phyloP scores from a whole-genome alignment of 1,284 basidiomycete genomes.

The Limonomyces culmigenus region DNA sequence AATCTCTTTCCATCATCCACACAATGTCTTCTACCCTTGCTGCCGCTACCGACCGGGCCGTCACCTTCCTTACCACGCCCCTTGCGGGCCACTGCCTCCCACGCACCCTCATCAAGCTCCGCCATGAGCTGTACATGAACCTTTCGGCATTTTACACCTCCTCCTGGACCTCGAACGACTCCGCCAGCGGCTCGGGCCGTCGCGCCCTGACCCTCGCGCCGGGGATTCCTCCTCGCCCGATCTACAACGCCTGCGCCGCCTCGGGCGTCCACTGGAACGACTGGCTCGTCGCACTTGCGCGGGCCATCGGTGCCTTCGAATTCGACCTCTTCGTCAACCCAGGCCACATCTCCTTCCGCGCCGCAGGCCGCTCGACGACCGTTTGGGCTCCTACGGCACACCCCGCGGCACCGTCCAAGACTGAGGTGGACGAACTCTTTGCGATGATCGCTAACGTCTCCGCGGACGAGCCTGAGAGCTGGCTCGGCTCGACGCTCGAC shows the following conservation, averaged over 20 bases:
- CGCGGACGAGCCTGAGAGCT: slow-evolving; percentile 35
- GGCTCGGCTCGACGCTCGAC: slow-evolving; percentile 32
- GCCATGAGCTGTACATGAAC: slow-evolving; percentile 50
- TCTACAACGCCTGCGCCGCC: slow-evolving; percentile 51
- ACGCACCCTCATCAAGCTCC: slow-evolving; percentile 44
- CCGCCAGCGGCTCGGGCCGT: slow-evolving; percentile 46
- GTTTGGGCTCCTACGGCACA: slow-evolving; percentile 39
- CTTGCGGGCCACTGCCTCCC: slow-evolving; percentile 36
- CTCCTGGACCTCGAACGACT: slow-evolving; percentile 45
- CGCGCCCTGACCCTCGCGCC: slow-evolving; percentile 61
- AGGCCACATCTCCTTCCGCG: slow-evolving; percentile 44
- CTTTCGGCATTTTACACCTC: slow-evolving; percentile 46
- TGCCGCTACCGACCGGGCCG: slow-evolving; percentile 49
- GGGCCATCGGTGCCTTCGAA: slow-evolving; percentile 33
- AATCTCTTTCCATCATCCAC: slow-evolving; percentile 11
- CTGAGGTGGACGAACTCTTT: slow-evolving; percentile 54
- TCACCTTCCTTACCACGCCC: slow-evolving; percentile 51
- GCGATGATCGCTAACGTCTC: slow-evolving; percentile 55
- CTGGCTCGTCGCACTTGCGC: slow-evolving; percentile 46
- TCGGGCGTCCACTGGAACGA: slow-evolving; percentile 59
- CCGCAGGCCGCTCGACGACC: slow-evolving; percentile 27
- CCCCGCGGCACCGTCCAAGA: slow-evolving; percentile 11
- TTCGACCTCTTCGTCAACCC: slow-evolving; percentile 69
- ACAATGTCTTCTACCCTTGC: slow-evolving; percentile 36
- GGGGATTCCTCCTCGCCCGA: slow-evolving; percentile 42